Evolutionary conservation across 148 eudicot genomes (phyloP).

Genomic region (Polygonum maritimum): DNA sequence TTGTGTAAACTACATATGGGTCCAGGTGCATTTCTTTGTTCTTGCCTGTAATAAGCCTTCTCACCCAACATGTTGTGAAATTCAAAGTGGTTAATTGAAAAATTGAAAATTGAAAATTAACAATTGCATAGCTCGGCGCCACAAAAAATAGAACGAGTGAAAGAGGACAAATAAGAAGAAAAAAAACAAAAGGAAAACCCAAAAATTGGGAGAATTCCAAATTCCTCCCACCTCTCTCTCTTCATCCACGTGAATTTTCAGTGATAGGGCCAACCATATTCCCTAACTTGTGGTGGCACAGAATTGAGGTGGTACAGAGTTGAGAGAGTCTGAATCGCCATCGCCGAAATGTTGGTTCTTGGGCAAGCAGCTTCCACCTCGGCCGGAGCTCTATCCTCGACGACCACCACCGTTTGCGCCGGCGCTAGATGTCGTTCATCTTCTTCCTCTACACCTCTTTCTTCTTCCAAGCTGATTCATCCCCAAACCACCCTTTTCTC

Average conservation of each 20-base stretch:
- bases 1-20: neutral
- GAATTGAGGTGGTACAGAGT: neutral
- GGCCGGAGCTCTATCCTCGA: constrained; percentile 5
- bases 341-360: constrained; percentile 19
- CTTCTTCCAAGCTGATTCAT: constrained; percentile 22
- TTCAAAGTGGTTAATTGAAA: neutral
- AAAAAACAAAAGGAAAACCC: neutral
- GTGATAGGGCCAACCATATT: neutral
- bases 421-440: constrained; percentile 23
- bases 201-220: neutral
- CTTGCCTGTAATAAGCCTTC: neutral
- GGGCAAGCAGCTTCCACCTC: constrained; percentile 21
- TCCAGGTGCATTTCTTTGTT: neutral
- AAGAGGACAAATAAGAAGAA: neutral
- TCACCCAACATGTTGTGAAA: too few relatives aligned
- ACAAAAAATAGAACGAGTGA: neutral
- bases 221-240: neutral
- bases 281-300: neutral
- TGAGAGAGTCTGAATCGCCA: constrained; percentile 2
- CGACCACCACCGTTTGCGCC: constrained; percentile 6
- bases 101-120: neutral
- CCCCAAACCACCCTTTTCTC: constrained; percentile 32
- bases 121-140: neutral
- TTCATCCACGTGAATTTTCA: constrained; percentile 3
- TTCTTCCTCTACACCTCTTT: constrained; percentile 35